Evolutionary conservation across 345 rosid genomes (phyloP), one percentile per base, ranked within the genome.

Genomic region (Theobroma cacao): DNA sequence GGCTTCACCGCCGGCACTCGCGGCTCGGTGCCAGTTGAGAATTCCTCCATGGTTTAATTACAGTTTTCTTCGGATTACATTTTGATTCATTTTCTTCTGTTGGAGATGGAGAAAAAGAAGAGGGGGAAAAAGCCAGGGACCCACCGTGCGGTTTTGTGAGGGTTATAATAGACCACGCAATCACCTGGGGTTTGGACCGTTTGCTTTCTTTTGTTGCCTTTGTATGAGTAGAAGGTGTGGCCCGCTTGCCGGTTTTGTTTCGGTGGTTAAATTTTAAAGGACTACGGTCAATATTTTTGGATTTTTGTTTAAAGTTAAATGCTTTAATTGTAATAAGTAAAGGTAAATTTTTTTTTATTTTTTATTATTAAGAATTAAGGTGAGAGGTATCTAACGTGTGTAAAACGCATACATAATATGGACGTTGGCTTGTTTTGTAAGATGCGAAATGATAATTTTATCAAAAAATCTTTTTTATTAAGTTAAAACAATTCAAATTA

Each of bases 1-100:
- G 81, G 86, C 86, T 88, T 90, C 74, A 86, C 87, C 43, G 91
- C 91, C 59, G 96, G 93, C 72, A 91, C 93, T 26, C 87, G 75
- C 5, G 93, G 86, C 84, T 85, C 93, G 80, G 82, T 82, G 50
- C 61, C 75, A 20, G 75, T 71, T 31, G 91, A 86, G 36, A 87
- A 66, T 74, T 83, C 88, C 24, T 89, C 78, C 47, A 45, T 75
- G 71, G 24, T 48, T 71, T 24, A 67, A 43, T 41, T 12, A 52
- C 26, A 9, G 43, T 10, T 50, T 9, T 20, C 17, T 71, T 33
- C 43, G 59, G 31, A 12, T 50, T 31, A 50, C 60, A 48, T 31
- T 50, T 30, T 48, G 7, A 11, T 48, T 68, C 30, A 9, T 18
- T 4, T 31, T 2, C 11, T 0, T n/a, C n/a, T n/a, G n/a, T 20